phyloP scores from a whole-genome alignment of 2,329 filamentous ascomycete species.

The Lecanosticta acicola region DNA sequence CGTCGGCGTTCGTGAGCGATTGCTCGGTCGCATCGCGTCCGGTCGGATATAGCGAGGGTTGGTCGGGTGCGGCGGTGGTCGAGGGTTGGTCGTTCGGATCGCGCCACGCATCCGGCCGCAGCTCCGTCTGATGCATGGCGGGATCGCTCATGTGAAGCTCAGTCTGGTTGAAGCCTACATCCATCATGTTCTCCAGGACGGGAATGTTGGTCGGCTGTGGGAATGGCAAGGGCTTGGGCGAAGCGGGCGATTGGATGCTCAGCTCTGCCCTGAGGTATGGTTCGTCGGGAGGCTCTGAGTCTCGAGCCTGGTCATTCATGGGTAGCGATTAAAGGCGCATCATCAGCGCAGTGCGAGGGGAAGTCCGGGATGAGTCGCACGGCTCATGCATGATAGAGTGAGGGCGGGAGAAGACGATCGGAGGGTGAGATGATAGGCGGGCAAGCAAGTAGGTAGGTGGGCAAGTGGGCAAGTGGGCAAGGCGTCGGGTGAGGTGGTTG shows the following conservation, averaged over 20 bases:
- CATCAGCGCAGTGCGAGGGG: constrained; percentile 2
- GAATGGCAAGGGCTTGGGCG: constrained; percentile 63
- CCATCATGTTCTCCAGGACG: constrained; percentile 65
- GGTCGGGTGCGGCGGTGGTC: constrained; percentile 7
- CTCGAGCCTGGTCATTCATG: constrained; percentile 20
- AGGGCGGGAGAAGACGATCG: not conserved
- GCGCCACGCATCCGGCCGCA: constrained; percentile 31
- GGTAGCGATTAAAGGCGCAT: constrained; percentile 13
- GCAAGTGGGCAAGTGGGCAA: too few species aligned
- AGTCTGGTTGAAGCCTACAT: constrained; percentile 64
- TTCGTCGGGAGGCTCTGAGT: constrained; percentile 45
- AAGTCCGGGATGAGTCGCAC: not conserved
- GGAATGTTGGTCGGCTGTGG: constrained; percentile 64
- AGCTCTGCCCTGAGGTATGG: constrained; percentile 59
- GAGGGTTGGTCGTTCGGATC: constrained; percentile 24
- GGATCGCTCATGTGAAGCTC: constrained; percentile 49
- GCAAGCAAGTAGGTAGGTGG: not conserved
- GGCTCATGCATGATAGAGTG: constrained; percentile 5
- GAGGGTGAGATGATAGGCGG: not conserved
- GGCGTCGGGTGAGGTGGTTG: too few species aligned
- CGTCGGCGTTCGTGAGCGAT: not conserved
- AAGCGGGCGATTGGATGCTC: constrained; percentile 57
- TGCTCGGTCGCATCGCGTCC: constrained; percentile 15
- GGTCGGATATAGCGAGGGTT: constrained; percentile 19
- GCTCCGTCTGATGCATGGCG: constrained; percentile 30